These are phyloP conservation scores for Talaromyces proteolyticus DNA, from an alignment of 495 filamentous ascomycete genomes.

Conservation along the genomic window DNA sequence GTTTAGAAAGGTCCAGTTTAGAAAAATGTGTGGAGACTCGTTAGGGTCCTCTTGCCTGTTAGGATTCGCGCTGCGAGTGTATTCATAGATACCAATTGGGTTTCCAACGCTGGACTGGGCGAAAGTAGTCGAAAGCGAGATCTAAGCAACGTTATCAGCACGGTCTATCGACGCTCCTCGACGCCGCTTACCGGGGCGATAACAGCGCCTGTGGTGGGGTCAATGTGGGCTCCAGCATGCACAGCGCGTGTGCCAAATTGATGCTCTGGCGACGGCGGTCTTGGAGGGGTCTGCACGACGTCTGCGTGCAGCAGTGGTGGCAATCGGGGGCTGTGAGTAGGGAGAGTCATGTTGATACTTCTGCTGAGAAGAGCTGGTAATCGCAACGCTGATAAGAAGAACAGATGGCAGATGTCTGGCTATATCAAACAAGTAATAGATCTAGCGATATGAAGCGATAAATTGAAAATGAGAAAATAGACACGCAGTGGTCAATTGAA, in stretches of 20 bases:
- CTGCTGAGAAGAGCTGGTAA: neutral
- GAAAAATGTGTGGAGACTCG: neutral
- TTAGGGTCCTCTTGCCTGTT: conserved; percentile 76
- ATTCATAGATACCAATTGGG: conserved; percentile 84
- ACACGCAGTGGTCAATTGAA: no score
- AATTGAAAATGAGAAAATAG: no score
- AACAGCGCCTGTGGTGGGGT: conserved; percentile 87
- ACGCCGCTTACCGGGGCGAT: conserved; percentile 64
- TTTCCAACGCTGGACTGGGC: conserved; percentile 78
- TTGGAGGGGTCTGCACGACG: conserved; percentile 49
- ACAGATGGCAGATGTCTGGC: no score
- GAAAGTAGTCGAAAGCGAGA: conserved; percentile 93
- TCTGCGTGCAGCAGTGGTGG: conserved; percentile 2
- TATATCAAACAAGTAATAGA: no score
- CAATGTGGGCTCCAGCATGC: conserved; percentile 85
- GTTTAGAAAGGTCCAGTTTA: neutral
- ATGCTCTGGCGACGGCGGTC: conserved; percentile 54
- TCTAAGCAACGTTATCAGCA: conserved; percentile 38
- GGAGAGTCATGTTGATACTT: conserved; percentile 1
- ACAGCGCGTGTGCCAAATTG: conserved; percentile 90
- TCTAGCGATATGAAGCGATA: no score
- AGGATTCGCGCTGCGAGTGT: conserved; percentile 85
- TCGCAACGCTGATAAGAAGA: no score
- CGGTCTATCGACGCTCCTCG: neutral
- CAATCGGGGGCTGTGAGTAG: conserved; percentile 3